Base-by-base conservation (phyloP, 2,329 filamentous ascomycete species). In the Pseudogymnoascus sp. region DNA sequence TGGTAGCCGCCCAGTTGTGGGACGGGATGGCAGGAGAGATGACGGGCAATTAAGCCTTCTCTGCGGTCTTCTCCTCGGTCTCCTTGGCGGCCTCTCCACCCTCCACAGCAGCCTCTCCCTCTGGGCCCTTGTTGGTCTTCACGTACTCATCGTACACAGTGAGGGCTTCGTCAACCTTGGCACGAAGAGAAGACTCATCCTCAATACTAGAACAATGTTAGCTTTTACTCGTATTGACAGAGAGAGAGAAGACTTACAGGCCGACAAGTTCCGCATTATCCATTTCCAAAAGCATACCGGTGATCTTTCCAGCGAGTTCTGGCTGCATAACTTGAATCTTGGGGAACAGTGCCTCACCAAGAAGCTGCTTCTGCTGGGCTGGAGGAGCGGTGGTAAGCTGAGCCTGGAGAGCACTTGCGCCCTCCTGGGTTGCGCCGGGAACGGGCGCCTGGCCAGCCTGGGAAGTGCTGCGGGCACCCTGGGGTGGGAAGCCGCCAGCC, bases 271-370 rank as follows among this genome's bases (percentile, higher is more conserved):
- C 94, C 64, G 83, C 76, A 79, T 97, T 97, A 73, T 97, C 94
- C 94, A 99, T 99, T 85, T 99, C 94, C 72, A 99, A 80, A 72
- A 99, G 89, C 94, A 99, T 99, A 79, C 94, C 94, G 66, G 94
- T 99, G 77, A 99, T 97, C 88, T 99, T 99, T 75, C 94, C 94
- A 67, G 94, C 94, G 73, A 99, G 84, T 72, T 97, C 92, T 65
- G 92, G 90, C 82, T 99, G 94, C 78, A 96, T 88, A 70, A 85
- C 86, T 77, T 92, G 87, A 73, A 99, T 97, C 89, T 97, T 99
- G 75, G 94, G 94, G 84, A 97, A 99, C 71, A 99, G 89, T 70
- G 91, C 88, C 81, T 99, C 94, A 76, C 94, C 94, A 63, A 99
- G 87, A 78, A 97, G 91, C 84, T 99, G 94, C 87, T 99, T 99